phyloP scores from a whole-genome alignment of 2,329 filamentous ascomycete species.

The Colletotrichum chlorophyti region DNA sequence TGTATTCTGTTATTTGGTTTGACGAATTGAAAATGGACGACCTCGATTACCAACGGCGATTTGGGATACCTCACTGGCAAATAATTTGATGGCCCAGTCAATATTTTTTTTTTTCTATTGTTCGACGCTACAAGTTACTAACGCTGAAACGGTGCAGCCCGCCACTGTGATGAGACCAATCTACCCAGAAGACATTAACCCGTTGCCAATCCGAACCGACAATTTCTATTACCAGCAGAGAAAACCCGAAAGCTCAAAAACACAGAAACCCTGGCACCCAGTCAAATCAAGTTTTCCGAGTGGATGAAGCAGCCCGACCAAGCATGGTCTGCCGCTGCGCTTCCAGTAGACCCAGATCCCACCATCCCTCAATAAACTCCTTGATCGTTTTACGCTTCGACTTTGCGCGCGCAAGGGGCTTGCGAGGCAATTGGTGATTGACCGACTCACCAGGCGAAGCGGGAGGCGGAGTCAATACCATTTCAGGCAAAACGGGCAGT shows the following conservation, averaged over 20 bases:
- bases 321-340: constrained; percentile 49
- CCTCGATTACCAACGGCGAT: no score
- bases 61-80: no score
- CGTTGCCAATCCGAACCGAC: neutral
- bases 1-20: no score
- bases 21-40: no score
- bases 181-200: constrained; percentile 29
- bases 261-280: neutral
- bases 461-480: constrained; percentile 27
- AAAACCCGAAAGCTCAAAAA: neutral
- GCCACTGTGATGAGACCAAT: neutral
- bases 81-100: no score
- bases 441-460: constrained; percentile 6
- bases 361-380: constrained; percentile 59
- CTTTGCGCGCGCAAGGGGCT: constrained; percentile 30
- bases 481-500: constrained; percentile 15
- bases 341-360: constrained; percentile 58
- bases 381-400: constrained; percentile 55
- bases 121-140: no score
- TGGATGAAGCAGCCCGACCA: constrained; percentile 18
- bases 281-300: neutral
- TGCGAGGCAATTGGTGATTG: neutral
- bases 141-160: neutral
- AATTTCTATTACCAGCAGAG: constrained; percentile 18
- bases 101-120: neutral